Percentiles rank a stretch among this genome's conserved stretches.
Evolutionary conservation across 202 grass and related monocot species (phyloP).

Genomic region (Bolboschoenoplectus hybrid): DNA sequence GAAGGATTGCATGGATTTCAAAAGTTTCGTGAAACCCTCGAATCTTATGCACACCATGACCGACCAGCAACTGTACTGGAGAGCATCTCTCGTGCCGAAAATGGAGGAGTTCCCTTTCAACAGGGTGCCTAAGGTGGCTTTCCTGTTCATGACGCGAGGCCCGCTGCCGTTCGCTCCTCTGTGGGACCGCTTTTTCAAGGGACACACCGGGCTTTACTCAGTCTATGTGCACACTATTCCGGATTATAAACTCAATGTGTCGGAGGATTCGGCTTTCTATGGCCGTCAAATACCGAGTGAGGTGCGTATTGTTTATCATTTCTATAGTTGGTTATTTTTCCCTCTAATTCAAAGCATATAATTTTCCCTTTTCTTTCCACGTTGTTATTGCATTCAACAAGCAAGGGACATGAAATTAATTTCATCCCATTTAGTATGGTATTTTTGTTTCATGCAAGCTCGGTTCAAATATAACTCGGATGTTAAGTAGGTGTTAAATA

Average conservation of each 20-base stretch:
- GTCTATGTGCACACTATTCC: constrained; percentile 81
- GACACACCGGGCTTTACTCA: constrained; percentile 65
- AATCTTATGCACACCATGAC: constrained; percentile 77
- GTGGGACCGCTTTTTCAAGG: constrained; percentile 81
- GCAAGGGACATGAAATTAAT: background rate
- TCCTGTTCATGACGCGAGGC: constrained; percentile 80
- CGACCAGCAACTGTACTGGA: constrained; percentile 84
- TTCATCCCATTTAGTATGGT: background rate
- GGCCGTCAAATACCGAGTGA: constrained; percentile 85
- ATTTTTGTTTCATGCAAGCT: background rate
- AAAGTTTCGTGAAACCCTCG: constrained; percentile 61
- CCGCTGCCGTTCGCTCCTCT: constrained; percentile 68
- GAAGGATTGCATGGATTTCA: constrained; percentile 56
- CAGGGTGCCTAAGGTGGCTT: constrained; percentile 92
- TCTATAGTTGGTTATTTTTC: background rate
- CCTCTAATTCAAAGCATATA: background rate
- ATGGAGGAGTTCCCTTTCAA: constrained; percentile 84
- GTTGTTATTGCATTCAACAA: too few relatives aligned
- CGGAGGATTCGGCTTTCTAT: constrained; percentile 70
- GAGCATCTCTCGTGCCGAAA: constrained; percentile 65
- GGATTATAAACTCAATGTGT: constrained; percentile 88
- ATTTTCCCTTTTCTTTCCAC: too few relatives aligned
- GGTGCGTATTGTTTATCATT: constrained; percentile 39
- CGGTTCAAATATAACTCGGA: background rate
- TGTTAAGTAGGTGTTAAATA: background rate